Evolutionary conservation across 495 filamentous ascomycete species (phyloP).

Genomic region (Chaetomidium leptoderma): DNA sequence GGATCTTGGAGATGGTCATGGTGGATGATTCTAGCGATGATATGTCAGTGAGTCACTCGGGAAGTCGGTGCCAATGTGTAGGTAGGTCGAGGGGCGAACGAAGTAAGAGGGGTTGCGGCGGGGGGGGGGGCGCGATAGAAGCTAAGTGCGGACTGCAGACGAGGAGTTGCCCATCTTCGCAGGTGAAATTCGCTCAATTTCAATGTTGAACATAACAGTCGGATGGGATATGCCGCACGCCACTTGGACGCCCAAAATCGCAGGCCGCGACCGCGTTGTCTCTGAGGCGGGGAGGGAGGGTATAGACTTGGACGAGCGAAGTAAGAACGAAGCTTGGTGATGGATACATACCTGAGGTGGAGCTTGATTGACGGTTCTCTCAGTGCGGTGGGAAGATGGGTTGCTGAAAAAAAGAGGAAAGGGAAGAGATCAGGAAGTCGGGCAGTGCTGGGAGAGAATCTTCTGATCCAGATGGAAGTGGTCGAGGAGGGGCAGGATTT

Average conservation of each 20-base stretch:
- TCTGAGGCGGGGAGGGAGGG: not conserved
- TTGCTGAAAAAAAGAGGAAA: constrained; percentile 5
- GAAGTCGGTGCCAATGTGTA: not conserved
- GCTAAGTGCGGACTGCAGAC: not conserved
- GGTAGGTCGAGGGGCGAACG: not conserved
- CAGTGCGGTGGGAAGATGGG: constrained; percentile 1
- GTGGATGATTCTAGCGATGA: constrained; percentile 31
- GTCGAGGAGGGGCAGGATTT: constrained; percentile 30
- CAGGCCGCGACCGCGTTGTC: not conserved
- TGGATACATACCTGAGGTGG: constrained; percentile 16
- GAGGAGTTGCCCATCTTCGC: not conserved
- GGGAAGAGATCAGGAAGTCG: constrained; percentile 12
- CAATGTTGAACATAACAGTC: constrained; percentile 3
- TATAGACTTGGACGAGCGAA: not conserved
- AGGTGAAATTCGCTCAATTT: constrained; percentile 29
- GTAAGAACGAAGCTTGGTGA: not conserved
- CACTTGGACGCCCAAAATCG: constrained; percentile 13
- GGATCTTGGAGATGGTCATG: constrained; percentile 97
- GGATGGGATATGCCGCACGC: constrained; percentile 27
- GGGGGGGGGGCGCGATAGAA: not conserved
- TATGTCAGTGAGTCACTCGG: constrained; percentile 15
- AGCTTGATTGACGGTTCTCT: constrained; percentile 14
- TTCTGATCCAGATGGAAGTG: constrained; percentile 13
- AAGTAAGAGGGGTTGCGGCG: not conserved
- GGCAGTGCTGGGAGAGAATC: constrained; percentile 19